A percentile compares a stretch with the other conserved stretches of the same genome.
Conservation (phyloP, 257 asterid genomes). For the Prunella vulgaris region DNA sequence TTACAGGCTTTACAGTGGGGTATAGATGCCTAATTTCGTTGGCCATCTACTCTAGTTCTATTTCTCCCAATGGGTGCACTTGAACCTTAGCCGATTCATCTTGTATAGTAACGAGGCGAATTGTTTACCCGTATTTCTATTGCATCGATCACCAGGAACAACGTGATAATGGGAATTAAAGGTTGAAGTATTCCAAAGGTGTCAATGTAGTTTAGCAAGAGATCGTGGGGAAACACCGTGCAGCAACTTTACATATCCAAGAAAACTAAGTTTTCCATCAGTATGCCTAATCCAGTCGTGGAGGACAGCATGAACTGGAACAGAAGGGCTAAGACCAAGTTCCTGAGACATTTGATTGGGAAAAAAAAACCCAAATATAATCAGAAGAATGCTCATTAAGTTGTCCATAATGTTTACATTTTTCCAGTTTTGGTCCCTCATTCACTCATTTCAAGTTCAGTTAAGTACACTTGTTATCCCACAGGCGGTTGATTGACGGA, state of each 20-base stretch:
- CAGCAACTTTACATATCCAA: constrained; percentile 72
- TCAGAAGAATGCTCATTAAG: not conserved
- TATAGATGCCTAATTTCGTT: constrained; percentile 18
- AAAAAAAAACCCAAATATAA: not conserved
- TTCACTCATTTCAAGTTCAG: too few relatives aligned
- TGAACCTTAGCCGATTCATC: too few relatives aligned
- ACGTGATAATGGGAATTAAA: not conserved
- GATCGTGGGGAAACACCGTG: constrained; percentile 77
- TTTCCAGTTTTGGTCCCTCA: too few relatives aligned
- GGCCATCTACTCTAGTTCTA: too few relatives aligned
- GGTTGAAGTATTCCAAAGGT: not conserved
- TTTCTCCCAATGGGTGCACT: too few relatives aligned
- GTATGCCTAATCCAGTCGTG: constrained; percentile 85
- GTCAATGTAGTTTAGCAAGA: constrained; percentile 52
- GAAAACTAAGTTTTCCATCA: constrained; percentile 86
- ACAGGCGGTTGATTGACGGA: too few relatives aligned
- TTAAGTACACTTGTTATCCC: too few relatives aligned
- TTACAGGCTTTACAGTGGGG: constrained; percentile 38
- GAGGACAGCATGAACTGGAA: constrained; percentile 83
- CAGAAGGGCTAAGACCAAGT: constrained; percentile 83
- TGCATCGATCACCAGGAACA: not conserved
- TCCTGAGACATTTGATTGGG: constrained; percentile 40
- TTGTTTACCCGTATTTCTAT: too few relatives aligned
- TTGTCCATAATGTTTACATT: not conserved
- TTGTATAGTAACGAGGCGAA: too few relatives aligned